These are phyloP conservation scores for Pseudogymnoascus sp. DNA, from an alignment of 2,329 filamentous ascomycete genomes.

Conservation along the genomic window DNA sequence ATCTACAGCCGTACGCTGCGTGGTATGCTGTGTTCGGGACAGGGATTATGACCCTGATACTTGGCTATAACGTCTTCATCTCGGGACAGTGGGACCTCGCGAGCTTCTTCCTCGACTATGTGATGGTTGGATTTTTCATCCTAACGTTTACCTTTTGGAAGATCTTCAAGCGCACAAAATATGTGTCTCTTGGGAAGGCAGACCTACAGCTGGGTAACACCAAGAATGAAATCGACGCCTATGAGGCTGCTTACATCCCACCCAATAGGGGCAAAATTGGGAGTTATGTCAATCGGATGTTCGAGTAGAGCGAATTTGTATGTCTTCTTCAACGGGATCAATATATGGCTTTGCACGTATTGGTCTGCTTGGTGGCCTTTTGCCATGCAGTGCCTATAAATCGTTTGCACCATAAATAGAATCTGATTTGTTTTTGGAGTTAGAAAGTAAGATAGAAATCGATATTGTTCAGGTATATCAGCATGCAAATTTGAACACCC, in stretches of 20 bases:
- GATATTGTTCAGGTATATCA: not conserved
- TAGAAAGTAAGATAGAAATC: not conserved
- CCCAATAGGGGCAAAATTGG: not conserved
- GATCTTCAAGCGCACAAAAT: constrained; percentile 52
- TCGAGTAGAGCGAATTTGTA: not conserved
- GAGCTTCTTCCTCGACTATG: constrained; percentile 66
- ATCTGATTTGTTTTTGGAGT: not conserved
- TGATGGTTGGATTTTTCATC: constrained; percentile 59
- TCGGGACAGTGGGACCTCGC: constrained; percentile 58
- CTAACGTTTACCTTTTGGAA: constrained; percentile 63
- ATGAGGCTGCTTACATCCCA: constrained; percentile 6
- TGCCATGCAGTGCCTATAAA: not conserved
- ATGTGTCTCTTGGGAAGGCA: constrained; percentile 29
- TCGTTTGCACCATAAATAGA: not conserved
- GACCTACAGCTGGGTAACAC: constrained; percentile 22
- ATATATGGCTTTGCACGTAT: no score
- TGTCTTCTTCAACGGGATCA: not conserved
- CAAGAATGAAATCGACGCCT: constrained; percentile 11
- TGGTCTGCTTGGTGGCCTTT: not conserved
- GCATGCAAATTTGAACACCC: not conserved
- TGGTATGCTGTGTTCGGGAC: constrained; percentile 55
- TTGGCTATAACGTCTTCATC: constrained; percentile 69
- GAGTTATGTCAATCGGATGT: constrained; percentile 6
- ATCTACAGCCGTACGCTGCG: constrained; percentile 62
- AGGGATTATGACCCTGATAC: constrained; percentile 63